Evolutionary conservation across 257 asterid genomes (phyloP), one percentile per base, ranked within the genome.

Genomic region (Verbascum thapsus): DNA sequence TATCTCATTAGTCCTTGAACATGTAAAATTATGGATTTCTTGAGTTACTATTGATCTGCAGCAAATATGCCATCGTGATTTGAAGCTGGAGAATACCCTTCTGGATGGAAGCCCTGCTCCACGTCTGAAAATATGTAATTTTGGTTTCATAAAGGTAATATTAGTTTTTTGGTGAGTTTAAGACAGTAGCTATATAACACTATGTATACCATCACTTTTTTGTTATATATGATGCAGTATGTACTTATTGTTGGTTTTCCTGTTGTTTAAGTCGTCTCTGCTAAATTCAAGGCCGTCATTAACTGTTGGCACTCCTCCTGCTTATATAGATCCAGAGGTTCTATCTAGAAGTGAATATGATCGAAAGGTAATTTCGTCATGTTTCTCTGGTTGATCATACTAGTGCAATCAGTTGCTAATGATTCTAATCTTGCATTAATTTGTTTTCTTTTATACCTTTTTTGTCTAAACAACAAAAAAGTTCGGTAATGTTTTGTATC

Each of bases 241-340:
- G 41, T 34, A 43, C 53, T 59, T 37, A 63, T 5, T 44, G 4
- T 60, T 61, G 58, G 12, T 63, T 62, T 34, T 7, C 58, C 9
- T 65, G 54, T 40, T 37, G 56, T 39, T 54, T 68, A 42, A 92
- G 99, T 92, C 99, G 47, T 91, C 90, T 23, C 81, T 92, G 71
- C 81, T 92, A 69, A 97, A 92, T 70, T 92, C 98, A 41, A 85
- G 85, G 77, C 98, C 98, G 61, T 88, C 88, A 73, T 92, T 97
- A 19, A 85, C 98, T 6, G 98, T 92, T 43, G 98, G 97, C 52
- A 92, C 98, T 20, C 98, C n/a, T n/a, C 96, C 98, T 3, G 98
- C 98, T 18, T 92, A 92, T 53, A 89, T 92, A 60, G 99, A 96
- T 18, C 99, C 99, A 0, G 99, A 92, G 78, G 99, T 92, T 54